Percentiles rank a stretch among this genome's conserved stretches.
Conservation (phyloP, 106 monocot species). For the Gastrodia elata region DNA sequence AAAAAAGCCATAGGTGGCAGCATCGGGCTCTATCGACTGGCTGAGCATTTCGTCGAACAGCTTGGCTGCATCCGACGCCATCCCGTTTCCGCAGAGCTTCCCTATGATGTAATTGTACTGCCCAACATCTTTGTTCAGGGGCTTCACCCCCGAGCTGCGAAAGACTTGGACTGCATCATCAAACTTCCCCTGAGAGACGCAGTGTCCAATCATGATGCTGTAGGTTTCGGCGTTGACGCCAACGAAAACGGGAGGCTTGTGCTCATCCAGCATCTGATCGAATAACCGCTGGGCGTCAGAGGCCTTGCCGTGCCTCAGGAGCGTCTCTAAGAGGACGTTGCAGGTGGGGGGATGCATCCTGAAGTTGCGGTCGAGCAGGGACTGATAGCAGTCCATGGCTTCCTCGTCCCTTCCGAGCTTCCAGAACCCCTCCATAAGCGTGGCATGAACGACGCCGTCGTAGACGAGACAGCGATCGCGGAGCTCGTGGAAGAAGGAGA, state of each 20-base stretch:
- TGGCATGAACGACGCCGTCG: conserved; percentile 63
- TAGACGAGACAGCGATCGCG: conserved; percentile 56
- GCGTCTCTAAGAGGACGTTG: conserved; percentile 48
- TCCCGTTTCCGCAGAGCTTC: conserved; percentile 50
- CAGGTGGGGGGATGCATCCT: conserved; percentile 68
- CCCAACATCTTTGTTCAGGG: conserved; percentile 46
- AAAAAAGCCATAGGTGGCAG: conserved; percentile 44
- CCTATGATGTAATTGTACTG: conserved; percentile 69
- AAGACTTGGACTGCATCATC: conserved; percentile 63
- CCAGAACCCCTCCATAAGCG: conserved; percentile 75
- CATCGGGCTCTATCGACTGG: conserved; percentile 50
- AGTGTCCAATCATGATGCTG: conserved; percentile 68
- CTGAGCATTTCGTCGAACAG: conserved; percentile 67
- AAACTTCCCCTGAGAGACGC: conserved; percentile 46
- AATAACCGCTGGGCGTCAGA: conserved; percentile 46
- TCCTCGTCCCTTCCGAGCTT: conserved; percentile 67
- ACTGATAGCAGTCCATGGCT: conserved; percentile 81
- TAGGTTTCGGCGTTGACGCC: conserved; percentile 61
- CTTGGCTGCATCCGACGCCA: conserved; percentile 37
- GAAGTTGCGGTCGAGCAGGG: conserved; percentile 47
- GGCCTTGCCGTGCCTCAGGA: conserved; percentile 48
- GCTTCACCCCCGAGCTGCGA: conserved; percentile 45
- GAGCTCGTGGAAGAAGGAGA: conserved; percentile 69
- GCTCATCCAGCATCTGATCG: conserved; percentile 48
- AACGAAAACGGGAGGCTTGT: conserved; percentile 45